Conservation (phyloP, 805 yeast genomes). For the Blastobotrys peoriensis region DNA sequence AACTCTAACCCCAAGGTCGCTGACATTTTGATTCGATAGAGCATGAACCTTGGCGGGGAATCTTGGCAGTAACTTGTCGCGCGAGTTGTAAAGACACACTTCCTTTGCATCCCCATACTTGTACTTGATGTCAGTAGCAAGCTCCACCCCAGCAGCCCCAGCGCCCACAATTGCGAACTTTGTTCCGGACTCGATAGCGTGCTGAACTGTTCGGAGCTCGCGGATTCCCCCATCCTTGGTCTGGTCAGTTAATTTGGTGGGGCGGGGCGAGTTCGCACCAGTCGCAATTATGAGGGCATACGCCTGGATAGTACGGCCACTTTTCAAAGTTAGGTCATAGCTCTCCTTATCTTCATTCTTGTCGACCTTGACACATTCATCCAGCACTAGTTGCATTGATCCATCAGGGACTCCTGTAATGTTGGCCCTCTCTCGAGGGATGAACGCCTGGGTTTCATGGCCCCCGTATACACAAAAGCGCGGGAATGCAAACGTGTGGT, state of each 20-base stretch:
- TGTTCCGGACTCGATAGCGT: conserved; percentile 3
- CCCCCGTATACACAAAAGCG: conserved; percentile 9
- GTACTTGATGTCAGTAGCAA: conserved; percentile 13
- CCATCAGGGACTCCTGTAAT: conserved; percentile 1
- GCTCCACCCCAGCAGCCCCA: conserved; percentile 15
- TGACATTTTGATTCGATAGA: background rate
- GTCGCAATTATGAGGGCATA: conserved; percentile 11
- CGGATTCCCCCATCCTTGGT: conserved; percentile 6
- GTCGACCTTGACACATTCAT: conserved; percentile 1
- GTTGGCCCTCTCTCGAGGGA: conserved; percentile 9
- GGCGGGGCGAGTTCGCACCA: conserved; percentile 3
- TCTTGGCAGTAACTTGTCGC: conserved; percentile 7
- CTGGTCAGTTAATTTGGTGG: background rate
- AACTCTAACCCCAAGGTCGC: conserved; percentile 2
- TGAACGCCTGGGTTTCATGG: conserved; percentile 8
- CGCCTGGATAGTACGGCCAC: conserved; percentile 4
- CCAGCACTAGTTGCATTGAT: conserved; percentile 1
- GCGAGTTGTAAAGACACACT: conserved; percentile 7
- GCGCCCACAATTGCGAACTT: conserved; percentile 12
- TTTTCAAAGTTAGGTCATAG: background rate
- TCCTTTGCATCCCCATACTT: conserved; percentile 4
- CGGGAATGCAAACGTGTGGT: conserved; percentile 11
- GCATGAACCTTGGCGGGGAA: conserved; percentile 6
- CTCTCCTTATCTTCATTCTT: background rate
- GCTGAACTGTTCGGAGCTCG: conserved; percentile 6